Evolutionary conservation across 2,329 filamentous ascomycete genomes (phyloP).

Genomic region (Metarhizium humberi): DNA sequence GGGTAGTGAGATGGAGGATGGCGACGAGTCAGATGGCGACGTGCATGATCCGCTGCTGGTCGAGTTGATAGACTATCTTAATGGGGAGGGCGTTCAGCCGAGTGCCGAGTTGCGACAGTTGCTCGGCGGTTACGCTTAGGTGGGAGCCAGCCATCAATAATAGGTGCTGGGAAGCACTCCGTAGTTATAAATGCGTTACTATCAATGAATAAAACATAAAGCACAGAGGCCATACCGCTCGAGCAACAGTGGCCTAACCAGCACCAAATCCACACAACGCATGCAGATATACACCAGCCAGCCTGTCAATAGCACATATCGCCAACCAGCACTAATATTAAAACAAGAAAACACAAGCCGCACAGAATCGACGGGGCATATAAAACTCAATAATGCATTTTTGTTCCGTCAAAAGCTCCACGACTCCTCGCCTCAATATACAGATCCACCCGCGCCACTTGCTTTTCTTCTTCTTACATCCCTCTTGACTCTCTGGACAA

Average conservation of each 20-base stretch:
- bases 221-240: not conserved
- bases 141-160: not conserved
- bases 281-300: no score
- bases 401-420: conserved; percentile 4
- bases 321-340: no score
- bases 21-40: conserved; percentile 1
- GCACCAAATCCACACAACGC: no score
- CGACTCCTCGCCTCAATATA: conserved; percentile 7
- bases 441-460: not conserved
- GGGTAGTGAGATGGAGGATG: conserved; percentile 1
- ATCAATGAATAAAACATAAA: not conserved
- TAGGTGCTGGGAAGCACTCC: not conserved
- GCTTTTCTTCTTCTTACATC: not conserved
- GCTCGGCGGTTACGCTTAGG: not conserved
- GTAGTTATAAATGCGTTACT: not conserved
- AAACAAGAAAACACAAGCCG: not conserved
- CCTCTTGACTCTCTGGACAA: not conserved
- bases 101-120: not conserved
- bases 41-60: not conserved
- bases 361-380: not conserved
- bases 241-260: no score
- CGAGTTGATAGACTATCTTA: conserved; percentile 1
- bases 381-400: not conserved
- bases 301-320: no score
- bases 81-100: not conserved